phyloP scores from a whole-genome alignment of 1,284 basidiomycete genomes.

The Cutaneotrichosporon mucoides region DNA sequence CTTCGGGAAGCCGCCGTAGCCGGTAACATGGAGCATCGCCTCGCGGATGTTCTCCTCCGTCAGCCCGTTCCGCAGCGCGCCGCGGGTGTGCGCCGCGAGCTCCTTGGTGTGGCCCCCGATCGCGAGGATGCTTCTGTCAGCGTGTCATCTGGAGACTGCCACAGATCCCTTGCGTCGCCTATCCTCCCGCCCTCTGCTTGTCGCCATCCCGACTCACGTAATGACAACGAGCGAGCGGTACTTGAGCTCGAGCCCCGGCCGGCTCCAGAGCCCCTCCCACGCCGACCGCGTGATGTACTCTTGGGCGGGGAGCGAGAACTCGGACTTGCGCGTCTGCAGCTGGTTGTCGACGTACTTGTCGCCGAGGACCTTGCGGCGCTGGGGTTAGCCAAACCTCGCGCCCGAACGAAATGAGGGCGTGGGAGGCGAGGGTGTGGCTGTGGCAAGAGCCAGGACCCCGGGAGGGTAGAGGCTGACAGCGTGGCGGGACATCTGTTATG shows the following conservation, averaged over 20 bases:
- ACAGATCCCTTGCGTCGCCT: too few relatives aligned
- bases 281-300: constrained; percentile 20
- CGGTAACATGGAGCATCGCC: constrained; percentile 18
- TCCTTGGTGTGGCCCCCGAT: constrained; percentile 19
- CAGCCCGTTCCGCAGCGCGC: constrained; percentile 20
- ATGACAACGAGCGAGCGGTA: constrained; percentile 23
- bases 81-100: constrained; percentile 18
- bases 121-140: constrained; percentile 20
- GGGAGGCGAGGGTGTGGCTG: too few relatives aligned
- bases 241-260: constrained; percentile 21
- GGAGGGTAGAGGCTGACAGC: too few relatives aligned
- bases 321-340: constrained; percentile 15
- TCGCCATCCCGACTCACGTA: constrained; percentile 12
- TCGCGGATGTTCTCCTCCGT: constrained; percentile 23
- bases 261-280: constrained; percentile 22
- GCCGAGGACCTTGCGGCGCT: constrained; percentile 21
- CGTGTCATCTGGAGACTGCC: background rate
- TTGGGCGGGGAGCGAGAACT: constrained; percentile 23
- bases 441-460: too few relatives aligned
- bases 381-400: background rate
- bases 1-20: constrained; percentile 23
- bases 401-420: too few relatives aligned
- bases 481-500: too few relatives aligned
- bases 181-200: too few relatives aligned
- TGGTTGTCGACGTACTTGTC: constrained; percentile 22